Evolutionary conservation across 768 basidiomycete genomes (phyloP).

Genomic region (Kwoniella dendrophila): DNA sequence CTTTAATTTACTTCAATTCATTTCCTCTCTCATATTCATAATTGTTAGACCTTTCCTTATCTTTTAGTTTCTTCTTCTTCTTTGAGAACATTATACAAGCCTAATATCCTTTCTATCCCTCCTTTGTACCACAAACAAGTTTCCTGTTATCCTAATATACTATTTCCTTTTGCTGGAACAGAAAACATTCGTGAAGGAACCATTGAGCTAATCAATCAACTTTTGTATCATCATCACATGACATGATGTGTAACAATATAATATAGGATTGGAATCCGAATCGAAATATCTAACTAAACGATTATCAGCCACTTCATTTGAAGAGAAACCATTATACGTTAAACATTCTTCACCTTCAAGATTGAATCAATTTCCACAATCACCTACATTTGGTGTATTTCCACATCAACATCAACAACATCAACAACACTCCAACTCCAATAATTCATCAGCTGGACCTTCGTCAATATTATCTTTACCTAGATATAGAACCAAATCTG

Average conservation of each 20-base stretch:
- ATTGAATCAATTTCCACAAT: slow-evolving; percentile 1
- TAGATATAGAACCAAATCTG: slow-evolving; percentile 13
- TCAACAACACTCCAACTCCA: too few relatives aligned
- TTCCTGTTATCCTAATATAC: too few relatives aligned
- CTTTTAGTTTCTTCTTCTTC: too few relatives aligned
- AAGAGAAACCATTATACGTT: neutral
- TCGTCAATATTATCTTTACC: slow-evolving; percentile 5
- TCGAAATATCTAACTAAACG: slow-evolving; percentile 38
- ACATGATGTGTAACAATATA: neutral
- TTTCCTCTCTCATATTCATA: neutral
- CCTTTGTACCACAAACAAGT: too few relatives aligned
- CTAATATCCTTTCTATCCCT: too few relatives aligned
- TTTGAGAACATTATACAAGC: too few relatives aligned
- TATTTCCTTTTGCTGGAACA: too few relatives aligned
- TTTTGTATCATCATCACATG: neutral
- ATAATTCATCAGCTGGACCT: too few relatives aligned
- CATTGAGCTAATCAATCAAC: neutral
- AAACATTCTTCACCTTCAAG: neutral
- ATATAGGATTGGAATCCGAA: slow-evolving; percentile 33
- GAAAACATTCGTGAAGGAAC: too few relatives aligned
- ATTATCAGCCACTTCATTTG: slow-evolving; percentile 28
- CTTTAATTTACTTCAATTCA: neutral
- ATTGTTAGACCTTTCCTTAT: too few relatives aligned
- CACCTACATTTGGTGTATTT: slow-evolving; percentile 15
- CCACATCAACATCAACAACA: slow-evolving; percentile 4